phyloP scores from a whole-genome alignment of 768 basidiomycete genomes.

The Termitomyces sp. region DNA sequence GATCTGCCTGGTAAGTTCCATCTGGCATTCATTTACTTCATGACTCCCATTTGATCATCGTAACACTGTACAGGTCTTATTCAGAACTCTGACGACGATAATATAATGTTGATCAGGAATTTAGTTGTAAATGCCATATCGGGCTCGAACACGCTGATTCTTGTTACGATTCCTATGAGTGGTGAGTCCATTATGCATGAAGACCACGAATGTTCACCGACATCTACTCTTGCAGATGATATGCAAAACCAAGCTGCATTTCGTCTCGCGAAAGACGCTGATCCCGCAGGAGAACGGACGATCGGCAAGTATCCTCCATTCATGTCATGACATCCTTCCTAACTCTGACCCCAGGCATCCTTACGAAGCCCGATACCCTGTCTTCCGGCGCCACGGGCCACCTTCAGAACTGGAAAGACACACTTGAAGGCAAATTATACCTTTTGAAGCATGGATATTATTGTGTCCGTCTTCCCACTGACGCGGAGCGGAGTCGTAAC shows the following conservation, averaged over 20 bases:
- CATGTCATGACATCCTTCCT: background rate
- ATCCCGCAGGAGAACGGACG: conserved; percentile 53
- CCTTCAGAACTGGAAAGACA: conserved; percentile 43
- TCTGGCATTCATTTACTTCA: conserved; percentile 14
- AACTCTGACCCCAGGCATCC: conserved; percentile 40
- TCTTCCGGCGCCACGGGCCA: conserved; percentile 36
- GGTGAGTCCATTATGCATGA: conserved; percentile 38
- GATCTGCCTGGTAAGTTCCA: conserved; percentile 46
- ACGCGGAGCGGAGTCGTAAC: conserved; percentile 41
- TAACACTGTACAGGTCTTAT: conserved; percentile 43
- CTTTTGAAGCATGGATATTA: conserved; percentile 56
- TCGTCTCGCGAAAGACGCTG: conserved; percentile 46
- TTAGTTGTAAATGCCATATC: conserved; percentile 47
- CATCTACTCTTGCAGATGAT: conserved; percentile 43
- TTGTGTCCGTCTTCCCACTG: conserved; percentile 63
- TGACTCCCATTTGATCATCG: conserved; percentile 11
- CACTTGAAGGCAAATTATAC: conserved; percentile 47
- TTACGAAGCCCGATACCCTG: conserved; percentile 68
- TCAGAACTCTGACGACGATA: conserved; percentile 40
- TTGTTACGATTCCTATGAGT: conserved; percentile 64
- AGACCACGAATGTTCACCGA: background rate
- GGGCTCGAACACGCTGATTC: conserved; percentile 52
- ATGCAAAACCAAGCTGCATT: conserved; percentile 63
- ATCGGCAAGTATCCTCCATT: conserved; percentile 41
- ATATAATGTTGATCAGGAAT: conserved; percentile 41